phyloP scores from a whole-genome alignment of 257 asterid species.

The Scutellaria baicalensis region DNA sequence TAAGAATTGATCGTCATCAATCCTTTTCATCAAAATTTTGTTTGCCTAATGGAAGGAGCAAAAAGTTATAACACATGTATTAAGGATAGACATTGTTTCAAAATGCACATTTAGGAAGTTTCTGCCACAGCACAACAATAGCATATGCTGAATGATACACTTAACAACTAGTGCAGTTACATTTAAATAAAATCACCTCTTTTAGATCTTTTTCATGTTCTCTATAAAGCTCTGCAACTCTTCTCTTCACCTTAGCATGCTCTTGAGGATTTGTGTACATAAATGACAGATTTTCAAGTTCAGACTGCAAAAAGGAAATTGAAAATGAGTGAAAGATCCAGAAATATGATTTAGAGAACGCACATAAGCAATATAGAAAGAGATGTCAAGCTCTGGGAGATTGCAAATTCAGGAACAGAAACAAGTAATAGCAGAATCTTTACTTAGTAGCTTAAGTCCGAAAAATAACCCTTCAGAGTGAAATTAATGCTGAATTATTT shows the following conservation, averaged over 20 bases:
- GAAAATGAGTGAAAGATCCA: constrained; percentile 4
- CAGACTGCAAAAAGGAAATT: constrained; percentile 56
- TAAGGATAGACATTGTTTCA: neutral
- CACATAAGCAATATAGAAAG: neutral
- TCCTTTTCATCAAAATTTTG: constrained; percentile 59
- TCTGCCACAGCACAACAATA: neutral
- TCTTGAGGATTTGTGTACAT: constrained; percentile 87
- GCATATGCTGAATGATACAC: neutral
- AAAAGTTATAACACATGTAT: neutral
- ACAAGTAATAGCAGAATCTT: neutral
- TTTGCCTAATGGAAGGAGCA: constrained; percentile 54
- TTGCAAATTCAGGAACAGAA: neutral
- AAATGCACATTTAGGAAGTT: neutral
- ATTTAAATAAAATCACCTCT: constrained; percentile 44
- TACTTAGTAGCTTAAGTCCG: neutral
- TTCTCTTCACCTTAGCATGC: constrained; percentile 59
- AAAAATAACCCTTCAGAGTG: neutral
- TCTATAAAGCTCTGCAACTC: constrained; percentile 66
- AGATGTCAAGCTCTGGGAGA: neutral
- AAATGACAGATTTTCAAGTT: constrained; percentile 83
- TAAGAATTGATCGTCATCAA: constrained; percentile 83
- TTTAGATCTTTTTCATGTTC: constrained; percentile 81
- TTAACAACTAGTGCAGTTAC: neutral
- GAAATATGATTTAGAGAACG: neutral
- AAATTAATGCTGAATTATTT: neutral